These are phyloP conservation scores for Stentor roeselii DNA, from an alignment of 73 alveolate species.

Conservation along the genomic window DNA sequence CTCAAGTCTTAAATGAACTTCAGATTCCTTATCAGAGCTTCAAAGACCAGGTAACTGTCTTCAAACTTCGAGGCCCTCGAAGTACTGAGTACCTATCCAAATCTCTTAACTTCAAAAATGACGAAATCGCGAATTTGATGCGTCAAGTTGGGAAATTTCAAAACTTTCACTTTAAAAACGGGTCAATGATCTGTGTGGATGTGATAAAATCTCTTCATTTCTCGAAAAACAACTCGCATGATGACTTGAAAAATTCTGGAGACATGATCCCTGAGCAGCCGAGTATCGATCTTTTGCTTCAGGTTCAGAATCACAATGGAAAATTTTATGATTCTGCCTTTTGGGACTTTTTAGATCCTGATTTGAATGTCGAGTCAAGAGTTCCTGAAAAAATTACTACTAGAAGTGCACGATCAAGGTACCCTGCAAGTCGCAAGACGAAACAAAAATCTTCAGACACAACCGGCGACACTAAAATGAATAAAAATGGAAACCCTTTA, in stretches of 20 bases:
- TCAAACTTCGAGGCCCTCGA: neutral
- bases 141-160: neutral
- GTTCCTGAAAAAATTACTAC: slow-evolving; percentile 25
- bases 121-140: neutral
- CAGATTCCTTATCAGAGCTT: neutral
- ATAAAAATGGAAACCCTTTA: no score
- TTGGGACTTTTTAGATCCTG: slow-evolving; percentile 3
- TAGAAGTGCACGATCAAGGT: slow-evolving; percentile 6
- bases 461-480: slow-evolving; percentile 28
- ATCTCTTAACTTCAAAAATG: neutral
- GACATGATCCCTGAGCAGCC: slow-evolving; percentile 13
- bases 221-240: neutral
- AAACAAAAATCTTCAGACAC: no score
- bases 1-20: neutral
- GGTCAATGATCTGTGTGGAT: neutral
- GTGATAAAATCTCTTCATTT: neutral
- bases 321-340: neutral
- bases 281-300: neutral
- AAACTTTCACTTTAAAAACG: neutral
- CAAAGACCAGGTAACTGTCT: neutral
- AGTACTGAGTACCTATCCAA: neutral
- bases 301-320: neutral
- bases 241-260: neutral
- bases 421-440: neutral
- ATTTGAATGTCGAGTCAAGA: no score